phyloP scores from a whole-genome alignment of 441 rosid species.

The Populus hybrid region DNA sequence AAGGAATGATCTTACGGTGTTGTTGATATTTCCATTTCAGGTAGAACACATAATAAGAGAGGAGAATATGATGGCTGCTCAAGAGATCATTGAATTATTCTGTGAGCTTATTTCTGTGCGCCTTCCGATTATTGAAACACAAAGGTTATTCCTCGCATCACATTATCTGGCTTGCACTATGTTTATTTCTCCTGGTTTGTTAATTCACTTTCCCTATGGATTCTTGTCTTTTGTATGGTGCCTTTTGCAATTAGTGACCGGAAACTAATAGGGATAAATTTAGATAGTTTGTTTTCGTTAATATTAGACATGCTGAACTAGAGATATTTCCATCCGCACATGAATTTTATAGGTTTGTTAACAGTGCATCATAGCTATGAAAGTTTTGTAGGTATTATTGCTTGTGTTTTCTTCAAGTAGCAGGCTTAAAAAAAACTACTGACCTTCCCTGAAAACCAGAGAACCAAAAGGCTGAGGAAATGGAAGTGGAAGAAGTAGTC shows the following conservation, averaged over 20 bases:
- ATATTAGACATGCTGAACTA: neutral
- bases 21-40: conserved; percentile 33
- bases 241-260: neutral
- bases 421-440: neutral
- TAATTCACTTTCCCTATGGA: neutral
- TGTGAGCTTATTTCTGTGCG: conserved; percentile 84
- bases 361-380: neutral
- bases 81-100: conserved; percentile 88
- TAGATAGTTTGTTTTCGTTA: neutral
- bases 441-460: neutral
- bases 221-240: neutral
- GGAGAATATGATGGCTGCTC: conserved; percentile 98
- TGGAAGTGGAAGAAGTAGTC: neutral
- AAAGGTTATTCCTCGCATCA: conserved; percentile 46
- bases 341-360: neutral
- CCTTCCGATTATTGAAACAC: conserved; percentile 81
- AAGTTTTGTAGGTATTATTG: neutral
- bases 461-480: neutral
- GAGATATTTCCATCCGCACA: neutral
- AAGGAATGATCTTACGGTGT: neutral
- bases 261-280: neutral
- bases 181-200: neutral
- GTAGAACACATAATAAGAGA: conserved; percentile 94
- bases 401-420: neutral
- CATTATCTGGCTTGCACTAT: neutral